Conservation (phyloP, 495 filamentous ascomycete genomes). For the Aspergillus diversus region DNA sequence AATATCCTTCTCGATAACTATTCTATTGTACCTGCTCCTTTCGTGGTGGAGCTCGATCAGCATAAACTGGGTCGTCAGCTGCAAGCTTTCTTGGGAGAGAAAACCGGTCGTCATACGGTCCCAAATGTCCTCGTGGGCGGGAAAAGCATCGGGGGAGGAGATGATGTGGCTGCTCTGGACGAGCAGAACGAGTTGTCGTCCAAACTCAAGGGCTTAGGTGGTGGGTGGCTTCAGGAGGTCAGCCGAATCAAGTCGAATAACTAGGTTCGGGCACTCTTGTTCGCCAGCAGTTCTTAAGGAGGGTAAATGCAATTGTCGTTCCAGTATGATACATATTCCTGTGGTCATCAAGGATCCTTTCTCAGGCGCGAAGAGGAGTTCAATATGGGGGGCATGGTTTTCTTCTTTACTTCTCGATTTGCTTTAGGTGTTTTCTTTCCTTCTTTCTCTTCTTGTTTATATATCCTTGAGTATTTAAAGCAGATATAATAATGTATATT, state of each 20-base stretch:
- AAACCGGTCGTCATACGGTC: constrained; percentile 82
- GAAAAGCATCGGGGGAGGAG: constrained; percentile 86
- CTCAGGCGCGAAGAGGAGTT: no score
- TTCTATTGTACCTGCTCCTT: constrained; percentile 77
- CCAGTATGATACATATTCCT: no score
- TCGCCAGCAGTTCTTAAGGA: neutral
- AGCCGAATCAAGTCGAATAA: constrained; percentile 22
- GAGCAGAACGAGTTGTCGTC: constrained; percentile 66
- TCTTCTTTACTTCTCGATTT: no score
- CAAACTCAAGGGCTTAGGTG: constrained; percentile 73
- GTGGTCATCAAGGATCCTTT: no score
- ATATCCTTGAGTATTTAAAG: no score
- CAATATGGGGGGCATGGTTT: no score
- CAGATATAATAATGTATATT: no score
- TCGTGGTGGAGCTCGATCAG: constrained; percentile 88
- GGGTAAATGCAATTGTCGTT: neutral
- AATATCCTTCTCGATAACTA: constrained; percentile 79
- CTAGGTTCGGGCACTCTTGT: neutral
- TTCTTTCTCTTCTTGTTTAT: no score
- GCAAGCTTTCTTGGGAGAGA: constrained; percentile 68
- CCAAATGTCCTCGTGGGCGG: constrained; percentile 90
- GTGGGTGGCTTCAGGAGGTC: constrained; percentile 65
- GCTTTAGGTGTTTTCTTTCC: no score
- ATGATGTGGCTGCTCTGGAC: constrained; percentile 79
- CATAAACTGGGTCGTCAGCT: constrained; percentile 73